Evolutionary conservation across 129 eudicot species (phyloP).

Genomic region (Chrysanthemum seticuspe): DNA sequence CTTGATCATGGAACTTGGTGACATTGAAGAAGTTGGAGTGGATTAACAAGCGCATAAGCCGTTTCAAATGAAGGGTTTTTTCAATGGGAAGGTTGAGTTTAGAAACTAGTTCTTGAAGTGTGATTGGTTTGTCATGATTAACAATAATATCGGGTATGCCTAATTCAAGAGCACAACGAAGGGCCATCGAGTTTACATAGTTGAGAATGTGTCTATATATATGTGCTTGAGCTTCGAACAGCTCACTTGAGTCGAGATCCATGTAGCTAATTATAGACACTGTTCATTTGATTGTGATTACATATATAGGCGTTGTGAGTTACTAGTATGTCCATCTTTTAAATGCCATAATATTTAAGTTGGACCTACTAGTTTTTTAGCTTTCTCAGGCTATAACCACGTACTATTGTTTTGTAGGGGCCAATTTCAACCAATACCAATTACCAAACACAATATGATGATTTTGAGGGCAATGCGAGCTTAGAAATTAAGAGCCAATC

Average conservation of each 20-base stretch:
- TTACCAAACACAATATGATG: no score
- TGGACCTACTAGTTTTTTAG: no score
- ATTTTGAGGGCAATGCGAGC: no score
- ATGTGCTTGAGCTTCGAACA: constrained; percentile 46
- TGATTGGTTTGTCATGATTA: constrained; percentile 33
- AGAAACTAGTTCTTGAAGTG: constrained; percentile 24
- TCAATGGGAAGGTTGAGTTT: constrained; percentile 22
- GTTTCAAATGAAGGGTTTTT: constrained; percentile 24
- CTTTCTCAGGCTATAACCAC: no score
- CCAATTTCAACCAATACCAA: no score
- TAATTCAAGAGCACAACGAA: constrained; percentile 45
- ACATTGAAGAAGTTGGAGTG: constrained; percentile 28
- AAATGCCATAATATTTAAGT: no score
- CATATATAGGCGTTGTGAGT: no score
- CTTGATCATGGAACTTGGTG: constrained; percentile 16
- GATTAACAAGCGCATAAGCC: constrained; percentile 39
- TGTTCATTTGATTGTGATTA: no score
- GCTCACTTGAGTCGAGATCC: constrained; percentile 30
- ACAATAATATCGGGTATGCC: constrained; percentile 42
- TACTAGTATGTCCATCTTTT: no score
- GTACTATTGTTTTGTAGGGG: no score
- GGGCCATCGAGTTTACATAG: constrained; percentile 35
- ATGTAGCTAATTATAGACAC: constrained; percentile 1
- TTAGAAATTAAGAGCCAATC: no score
- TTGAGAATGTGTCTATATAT: constrained; percentile 30